Base-by-base conservation (phyloP, 345 rosid species). In the Cardamine chenopodiifolia region DNA sequence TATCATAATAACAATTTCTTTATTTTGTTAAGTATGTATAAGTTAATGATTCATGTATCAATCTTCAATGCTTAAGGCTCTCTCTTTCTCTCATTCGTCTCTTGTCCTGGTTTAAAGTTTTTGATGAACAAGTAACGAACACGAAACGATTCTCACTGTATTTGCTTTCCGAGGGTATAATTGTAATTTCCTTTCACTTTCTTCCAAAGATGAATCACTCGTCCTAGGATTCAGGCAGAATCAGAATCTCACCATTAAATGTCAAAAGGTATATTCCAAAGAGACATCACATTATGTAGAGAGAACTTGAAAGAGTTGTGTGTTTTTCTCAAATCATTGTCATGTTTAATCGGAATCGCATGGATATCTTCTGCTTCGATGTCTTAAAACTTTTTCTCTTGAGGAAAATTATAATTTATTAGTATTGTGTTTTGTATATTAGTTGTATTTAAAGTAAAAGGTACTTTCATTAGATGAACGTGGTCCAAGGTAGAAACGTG, bases 401-500 rank as follows among this genome's bases (percentile, higher is more conserved):
- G 22, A 26, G 17, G 31, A 17, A 52, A 40, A 8, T 26, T 19
- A 29, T 42, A 39, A 19, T 72, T 25, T 26, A 25, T 17, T 53
- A 23, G 47, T 32, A 15, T 23, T n/a, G 26, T n/a, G 29, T 17
- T 39, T 26, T 26, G 37, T 54, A 4, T 12, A 54, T 7, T 39
- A n/a, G 14, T 45, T 47, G 3, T 37, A n/a, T 52, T 37, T 29
- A 19, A 56, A 56, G 66, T 45, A 37, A 58, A 58, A 52, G 7
- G 19, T 60, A 49, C 58, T 74, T 47, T 47, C 23, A 29, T 6
- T 37, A 66, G 62, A 57, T 49, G 78, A 62, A 67, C 53, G 47
- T 37, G 78, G 73, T 74, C 62, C 68, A 66, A 74, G 45, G 44
- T 40, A 48, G 26, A 66, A n/a, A n/a, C n/a, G n/a, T n/a, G n/a